Conservation (phyloP, 805 yeast species). For the Ogataea populi-albae region DNA sequence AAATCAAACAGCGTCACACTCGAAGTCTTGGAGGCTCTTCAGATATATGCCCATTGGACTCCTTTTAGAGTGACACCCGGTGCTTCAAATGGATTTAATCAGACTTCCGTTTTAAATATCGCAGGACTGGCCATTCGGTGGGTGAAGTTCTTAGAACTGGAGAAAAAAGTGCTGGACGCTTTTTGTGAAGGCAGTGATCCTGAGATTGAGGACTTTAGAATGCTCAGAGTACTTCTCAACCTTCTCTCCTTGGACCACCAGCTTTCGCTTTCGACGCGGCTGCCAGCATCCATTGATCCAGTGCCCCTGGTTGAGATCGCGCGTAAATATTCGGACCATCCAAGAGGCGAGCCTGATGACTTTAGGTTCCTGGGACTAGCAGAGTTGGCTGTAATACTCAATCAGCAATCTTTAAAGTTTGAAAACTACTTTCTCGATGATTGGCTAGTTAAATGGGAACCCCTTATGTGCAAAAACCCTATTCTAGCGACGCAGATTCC, state of each 20-base stretch:
- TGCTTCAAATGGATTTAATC: conserved; percentile 8
- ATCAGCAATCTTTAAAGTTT: conserved; percentile 11
- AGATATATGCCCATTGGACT: conserved; percentile 19
- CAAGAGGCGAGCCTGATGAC: conserved; percentile 12
- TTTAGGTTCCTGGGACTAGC: conserved; percentile 16
- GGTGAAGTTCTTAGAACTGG: conserved; percentile 14
- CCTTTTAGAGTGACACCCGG: conserved; percentile 7
- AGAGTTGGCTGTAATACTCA: conserved; percentile 14
- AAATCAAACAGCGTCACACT: conserved; percentile 12
- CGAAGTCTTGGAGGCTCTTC: conserved; percentile 16
- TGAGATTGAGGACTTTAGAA: conserved; percentile 10
- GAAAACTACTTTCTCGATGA: conserved; percentile 15
- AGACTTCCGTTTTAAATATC: conserved; percentile 15
- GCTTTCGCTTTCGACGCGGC: conserved; percentile 15
- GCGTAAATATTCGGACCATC: conserved; percentile 7
- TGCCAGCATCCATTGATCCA: conserved; percentile 19
- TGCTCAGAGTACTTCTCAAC: conserved; percentile 14
- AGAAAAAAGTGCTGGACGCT: conserved; percentile 8
- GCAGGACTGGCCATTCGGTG: conserved; percentile 17
- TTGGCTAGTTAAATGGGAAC: conserved; percentile 15
- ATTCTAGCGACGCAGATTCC: conserved; percentile 11
- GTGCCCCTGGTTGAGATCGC: conserved; percentile 15
- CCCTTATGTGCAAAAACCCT: conserved; percentile 2
- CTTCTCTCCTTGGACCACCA: conserved; percentile 18
- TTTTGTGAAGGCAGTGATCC: conserved; percentile 8